Base-by-base conservation (phyloP, 371 early-diverging fungal species). In the Mucor racemosus region DNA sequence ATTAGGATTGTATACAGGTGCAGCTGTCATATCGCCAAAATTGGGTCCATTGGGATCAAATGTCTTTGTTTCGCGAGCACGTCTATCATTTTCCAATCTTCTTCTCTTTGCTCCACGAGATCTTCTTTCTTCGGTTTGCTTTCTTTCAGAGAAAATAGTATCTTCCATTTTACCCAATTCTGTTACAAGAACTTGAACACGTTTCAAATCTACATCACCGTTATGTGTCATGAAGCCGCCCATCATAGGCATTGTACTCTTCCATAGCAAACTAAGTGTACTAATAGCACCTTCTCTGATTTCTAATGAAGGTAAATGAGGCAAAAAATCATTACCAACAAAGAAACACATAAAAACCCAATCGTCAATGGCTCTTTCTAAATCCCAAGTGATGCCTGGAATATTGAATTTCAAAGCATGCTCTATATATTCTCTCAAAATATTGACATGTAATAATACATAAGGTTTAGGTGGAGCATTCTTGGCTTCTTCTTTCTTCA, bases 321-420 rank as follows among this genome's bases (percentile, higher is more conserved):
- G 99, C 68, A 99, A 81, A 84, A 99, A 99, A 84, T 99, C 99
- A 80, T 99, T 99, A 66, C 99, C 99, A 33, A 99, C 98, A 84
- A 99, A 97, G 86, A 99, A 99, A 74, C 97, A 97, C 74, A 99
- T 76, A 68, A 99, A 97, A 19, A 99, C 94, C 97, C 97, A 99
- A 80, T 99, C 99, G 69, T 99, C 98, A 65, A 99, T 89, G 0
- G 99, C 96, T 34, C 96, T 88, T 72, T 98, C 96, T 21, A 96
- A 75, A 72, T 95, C 89, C 84, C 90, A 96, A 14, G 76, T 77
- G 68, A 93, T 89, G 10, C 86, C 85, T 21, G 89, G 77, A 26
- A 86, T 69, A 19, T 87, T 81, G 21, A 89, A 85, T 54, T 86
- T 84, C 55, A 99, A 85, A 62, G 97, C 96, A 40, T 88, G 82